Percentiles rank a stretch among this genome's conserved stretches.
These are phyloP conservation scores for Phytophthora sp. DNA, from an alignment of 352 stramenopile genomes.

Conservation along the genomic window DNA sequence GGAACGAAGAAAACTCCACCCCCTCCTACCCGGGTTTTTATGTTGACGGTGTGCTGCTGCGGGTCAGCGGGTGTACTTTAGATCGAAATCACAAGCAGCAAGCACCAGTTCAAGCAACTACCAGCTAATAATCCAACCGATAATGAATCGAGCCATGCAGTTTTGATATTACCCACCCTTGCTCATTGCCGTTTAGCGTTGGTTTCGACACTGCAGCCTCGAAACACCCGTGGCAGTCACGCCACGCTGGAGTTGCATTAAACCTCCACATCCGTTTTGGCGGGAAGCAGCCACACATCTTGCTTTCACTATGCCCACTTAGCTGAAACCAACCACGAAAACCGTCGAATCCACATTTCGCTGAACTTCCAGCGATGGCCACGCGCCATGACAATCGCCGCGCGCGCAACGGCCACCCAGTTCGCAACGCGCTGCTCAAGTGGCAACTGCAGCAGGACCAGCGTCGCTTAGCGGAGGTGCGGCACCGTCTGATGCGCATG, in stretches of 20 bases:
- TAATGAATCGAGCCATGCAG: slow-evolving; percentile 36
- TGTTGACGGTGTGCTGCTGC: slow-evolving; percentile 38
- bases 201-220: not conserved
- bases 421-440: slow-evolving; percentile 37
- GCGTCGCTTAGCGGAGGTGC: slow-evolving; percentile 18
- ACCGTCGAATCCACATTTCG: slow-evolving; percentile 12
- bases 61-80: slow-evolving; percentile 48
- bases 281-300: slow-evolving; percentile 15
- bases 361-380: slow-evolving; percentile 20
- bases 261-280: slow-evolving; percentile 18
- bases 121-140: slow-evolving; percentile 37
- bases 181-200: not conserved
- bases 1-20: slow-evolving; percentile 37
- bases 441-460: slow-evolving; percentile 37
- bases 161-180: slow-evolving; percentile 15
- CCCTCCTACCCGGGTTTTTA: slow-evolving; percentile 30
- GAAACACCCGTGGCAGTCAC: too few species aligned
- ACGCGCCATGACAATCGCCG: slow-evolving; percentile 9
- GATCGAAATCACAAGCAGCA: slow-evolving; percentile 32
- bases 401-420: slow-evolving; percentile 17
- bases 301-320: slow-evolving; percentile 21
- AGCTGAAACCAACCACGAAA: slow-evolving; percentile 15
- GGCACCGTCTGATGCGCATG: slow-evolving; percentile 30
- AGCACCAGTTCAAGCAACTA: slow-evolving; percentile 25
- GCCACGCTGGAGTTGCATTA: too few species aligned